Conservation (phyloP, 192 early-diverging fungal species). For the Funneliformis mosseae region DNA sequence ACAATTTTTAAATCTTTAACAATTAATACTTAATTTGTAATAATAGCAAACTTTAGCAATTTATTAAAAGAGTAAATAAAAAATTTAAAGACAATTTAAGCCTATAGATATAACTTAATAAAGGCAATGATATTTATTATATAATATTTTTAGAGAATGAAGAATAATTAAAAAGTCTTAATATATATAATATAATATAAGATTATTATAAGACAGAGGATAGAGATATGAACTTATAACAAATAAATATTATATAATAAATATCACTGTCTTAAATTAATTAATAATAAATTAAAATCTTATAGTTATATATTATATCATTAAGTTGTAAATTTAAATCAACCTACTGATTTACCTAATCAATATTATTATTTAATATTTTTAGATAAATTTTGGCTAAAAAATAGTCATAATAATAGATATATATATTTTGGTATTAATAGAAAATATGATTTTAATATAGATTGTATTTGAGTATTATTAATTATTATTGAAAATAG, state of each 20-base stretch:
- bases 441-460: constrained; percentile 1
- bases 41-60: not conserved
- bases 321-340: not conserved
- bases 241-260: too few species aligned
- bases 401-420: not conserved
- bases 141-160: too few species aligned
- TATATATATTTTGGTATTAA: too few species aligned
- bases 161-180: too few species aligned
- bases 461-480: not conserved
- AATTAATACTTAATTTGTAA: constrained; percentile 1
- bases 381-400: constrained; percentile 13
- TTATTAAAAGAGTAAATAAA: not conserved
- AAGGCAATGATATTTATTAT: too few species aligned
- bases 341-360: not conserved
- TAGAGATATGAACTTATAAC: too few species aligned
- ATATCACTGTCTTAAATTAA: too few species aligned
- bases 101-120: not conserved
- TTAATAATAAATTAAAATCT: constrained; percentile 8
- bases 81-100: constrained; percentile 12
- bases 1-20: not conserved
- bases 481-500: not conserved
- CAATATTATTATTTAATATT: constrained; percentile 13
- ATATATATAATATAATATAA: too few species aligned
- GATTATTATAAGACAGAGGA: too few species aligned
- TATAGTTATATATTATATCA: constrained; percentile 16